Base-by-base conservation (phyloP, 768 basidiomycete genomes). In the Auricularia cornea region DNA sequence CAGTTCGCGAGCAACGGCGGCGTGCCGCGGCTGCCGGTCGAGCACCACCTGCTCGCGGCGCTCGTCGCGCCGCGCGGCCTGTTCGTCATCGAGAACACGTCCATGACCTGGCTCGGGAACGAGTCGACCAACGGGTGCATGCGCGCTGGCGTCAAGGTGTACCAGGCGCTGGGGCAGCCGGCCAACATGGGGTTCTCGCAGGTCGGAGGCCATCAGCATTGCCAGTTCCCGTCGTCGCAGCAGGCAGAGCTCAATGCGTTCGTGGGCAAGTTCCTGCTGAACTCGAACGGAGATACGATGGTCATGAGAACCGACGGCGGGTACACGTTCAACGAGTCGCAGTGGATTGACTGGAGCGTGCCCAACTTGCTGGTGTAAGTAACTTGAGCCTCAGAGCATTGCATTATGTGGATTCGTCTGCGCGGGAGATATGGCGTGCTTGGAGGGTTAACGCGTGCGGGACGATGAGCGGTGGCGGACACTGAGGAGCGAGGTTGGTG, bases 1-100 rank as follows among this genome's bases (percentile, higher is more conserved):
- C 72, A 74, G 62, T 84, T 76, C 72, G 79, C 79, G n/a, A n/a
- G n/a, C n/a, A n/a, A n/a, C 6, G 78, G 76, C 71, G 70, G 74
- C 48, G 73, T 84, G 32, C 70, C 72, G 68, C 68, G 66, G 60
- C 79, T 86, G n/a, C 83, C 83, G 11, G 79, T 79, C 71, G 84
- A 86, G 72, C 84, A 86, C 72, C 84, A 86, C 70, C 62, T 79
- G 68, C 82, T 85, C 66, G 76, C 81, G 6, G 84, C 75, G 0
- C 69, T 86, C 62, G 76, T 86, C 62, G 83, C 84, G 14, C 84
- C 84, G 20, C 81, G 84, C 54, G 78, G 74, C 2, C 66, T 86
- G 51, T 73, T 84, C 63, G 72, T 80, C 63, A 81, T 81, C 67
- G 84, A 84, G 69, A 84, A 86, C 71, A 80, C 82, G 10, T 77